Evolutionary conservation across 768 basidiomycete genomes (phyloP), one percentile per base, ranked within the genome.

Genomic region (Lyophyllum atratum): DNA sequence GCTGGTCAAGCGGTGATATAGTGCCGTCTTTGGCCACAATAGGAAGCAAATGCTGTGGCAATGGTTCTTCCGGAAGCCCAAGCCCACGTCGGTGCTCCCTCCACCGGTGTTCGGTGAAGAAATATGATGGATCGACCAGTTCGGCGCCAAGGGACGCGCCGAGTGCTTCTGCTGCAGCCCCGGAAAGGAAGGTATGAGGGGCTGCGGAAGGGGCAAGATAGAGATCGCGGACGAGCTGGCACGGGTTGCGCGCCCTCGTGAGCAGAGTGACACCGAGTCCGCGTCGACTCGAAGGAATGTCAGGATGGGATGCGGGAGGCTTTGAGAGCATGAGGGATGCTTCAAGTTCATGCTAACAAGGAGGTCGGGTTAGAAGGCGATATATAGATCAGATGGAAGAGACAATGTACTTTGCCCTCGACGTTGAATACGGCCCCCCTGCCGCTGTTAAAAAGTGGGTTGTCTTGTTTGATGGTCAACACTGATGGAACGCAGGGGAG

Each of bases 401-500:
- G 7, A 25, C 43, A 6, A 12, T 69, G 46, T 53, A 90, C 90
- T 79, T 92, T 91, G 44, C 92, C 91, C 9, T 75, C 90, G 11
- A 80, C 73, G 62, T 93, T 93, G 74, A 92, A 93, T 17, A 93
- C 91, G 9, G 92, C 87, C 3, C 92, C 92, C 64, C 87, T 89
- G 19, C 83, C 90, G 26, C 85, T 73, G 63, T 93, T 93, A 74
- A 93, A 93, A 17, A 93, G 71, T 8, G 89, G 85, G 58, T 80
- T 83, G 64, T 93, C 91, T 92, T 24, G 2, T 58, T 2, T 47
- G 3, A 9, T 37, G 31, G 26, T n/a, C 39, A 24, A 28, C 15
- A 24, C 12, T 3, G 11, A 21, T 22, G n/a, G 29, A 29, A 9
- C 26, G 2, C 5, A 28, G 10, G 19, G 9, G 24, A 19, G 50